A percentile compares a stretch with the other conserved stretches of the same genome.
These are phyloP conservation scores for Malassezia caprae DNA, from an alignment of 1,284 basidiomycete species.

Conservation along the genomic window DNA sequence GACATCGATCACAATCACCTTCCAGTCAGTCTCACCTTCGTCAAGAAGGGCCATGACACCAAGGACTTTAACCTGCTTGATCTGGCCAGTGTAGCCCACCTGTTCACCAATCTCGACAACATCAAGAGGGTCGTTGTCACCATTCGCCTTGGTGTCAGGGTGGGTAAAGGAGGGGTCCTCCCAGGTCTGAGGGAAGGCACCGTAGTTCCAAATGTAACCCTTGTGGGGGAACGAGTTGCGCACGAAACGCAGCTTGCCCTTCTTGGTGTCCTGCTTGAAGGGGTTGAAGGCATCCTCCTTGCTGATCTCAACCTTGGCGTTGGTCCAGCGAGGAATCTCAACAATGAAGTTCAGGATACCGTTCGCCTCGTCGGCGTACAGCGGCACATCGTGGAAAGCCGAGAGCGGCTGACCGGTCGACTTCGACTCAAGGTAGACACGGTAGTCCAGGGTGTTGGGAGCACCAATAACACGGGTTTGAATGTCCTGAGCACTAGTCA, in stretches of 20 bases:
- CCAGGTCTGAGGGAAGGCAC: conserved; percentile 95
- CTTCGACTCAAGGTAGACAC: conserved; percentile 69
- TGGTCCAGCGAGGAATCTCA: conserved; percentile 98
- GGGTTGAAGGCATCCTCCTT: conserved; percentile 97
- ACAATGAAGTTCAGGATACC: conserved; percentile 56
- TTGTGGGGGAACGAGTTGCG: conserved; percentile 99
- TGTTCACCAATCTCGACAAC: conserved; percentile 99
- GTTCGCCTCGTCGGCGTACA: conserved; percentile 47
- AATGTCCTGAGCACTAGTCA: conserved; percentile 51
- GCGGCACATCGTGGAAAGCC: conserved; percentile 47
- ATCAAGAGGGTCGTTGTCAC: conserved; percentile 98
- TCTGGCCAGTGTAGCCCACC: conserved; percentile 90
- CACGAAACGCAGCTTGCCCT: conserved; percentile 88
- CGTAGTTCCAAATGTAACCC: conserved; percentile 58
- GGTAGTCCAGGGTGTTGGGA: conserved; percentile 88
- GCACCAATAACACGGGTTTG: conserved; percentile 70
- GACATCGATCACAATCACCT: conserved; percentile 70
- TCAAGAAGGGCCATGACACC: conserved; percentile 88
- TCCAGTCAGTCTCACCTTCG: conserved; percentile 47
- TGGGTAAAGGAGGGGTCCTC: conserved; percentile 82
- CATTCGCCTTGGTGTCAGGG: conserved; percentile 95
- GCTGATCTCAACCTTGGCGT: conserved; percentile 92
- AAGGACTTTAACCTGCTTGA: conserved; percentile 99
- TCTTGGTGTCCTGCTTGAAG: conserved; percentile 97
- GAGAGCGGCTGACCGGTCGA: conserved; percentile 41